These are phyloP conservation scores for Xylaria venustula DNA, from an alignment of 495 filamentous ascomycete species.

Conservation along the genomic window DNA sequence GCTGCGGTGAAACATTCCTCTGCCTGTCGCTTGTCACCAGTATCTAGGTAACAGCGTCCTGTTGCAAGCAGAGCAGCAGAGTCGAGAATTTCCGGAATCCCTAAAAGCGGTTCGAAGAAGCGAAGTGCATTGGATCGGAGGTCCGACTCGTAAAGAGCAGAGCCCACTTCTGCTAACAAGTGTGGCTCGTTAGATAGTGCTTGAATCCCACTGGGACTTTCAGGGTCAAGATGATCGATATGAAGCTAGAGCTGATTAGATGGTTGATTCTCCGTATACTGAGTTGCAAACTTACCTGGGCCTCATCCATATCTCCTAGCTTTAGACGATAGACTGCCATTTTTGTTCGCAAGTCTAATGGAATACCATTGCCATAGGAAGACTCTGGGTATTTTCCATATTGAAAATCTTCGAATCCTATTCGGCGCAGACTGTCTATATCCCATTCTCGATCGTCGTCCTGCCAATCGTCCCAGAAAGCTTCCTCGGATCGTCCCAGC, in stretches of 20 bases:
- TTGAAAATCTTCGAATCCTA: constrained; percentile 51
- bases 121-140: constrained; percentile 62
- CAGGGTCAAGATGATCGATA: constrained; percentile 24
- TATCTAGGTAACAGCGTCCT: constrained; percentile 66
- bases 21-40: constrained; percentile 63
- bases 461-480: constrained; percentile 73
- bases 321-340: constrained; percentile 78
- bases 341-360: constrained; percentile 81
- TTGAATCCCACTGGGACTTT: constrained; percentile 11
- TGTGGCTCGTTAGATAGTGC: constrained; percentile 21
- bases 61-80: constrained; percentile 65
- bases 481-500: constrained; percentile 69
- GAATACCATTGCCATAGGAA: constrained; percentile 73
- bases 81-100: constrained; percentile 57
- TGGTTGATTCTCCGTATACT: background rate
- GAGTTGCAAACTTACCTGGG: constrained; percentile 53
- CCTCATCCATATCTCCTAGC: constrained; percentile 69
- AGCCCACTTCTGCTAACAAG: constrained; percentile 25
- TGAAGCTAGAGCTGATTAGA: constrained; percentile 30
- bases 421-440: constrained; percentile 63
- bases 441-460: constrained; percentile 95
- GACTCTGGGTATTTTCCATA: constrained; percentile 55
- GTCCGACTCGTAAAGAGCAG: constrained; percentile 43
- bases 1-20: constrained; percentile 72
- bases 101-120: constrained; percentile 69